Evolutionary conservation across 768 basidiomycete species (phyloP).

Genomic region (Dictyophora rubrovolvata): DNA sequence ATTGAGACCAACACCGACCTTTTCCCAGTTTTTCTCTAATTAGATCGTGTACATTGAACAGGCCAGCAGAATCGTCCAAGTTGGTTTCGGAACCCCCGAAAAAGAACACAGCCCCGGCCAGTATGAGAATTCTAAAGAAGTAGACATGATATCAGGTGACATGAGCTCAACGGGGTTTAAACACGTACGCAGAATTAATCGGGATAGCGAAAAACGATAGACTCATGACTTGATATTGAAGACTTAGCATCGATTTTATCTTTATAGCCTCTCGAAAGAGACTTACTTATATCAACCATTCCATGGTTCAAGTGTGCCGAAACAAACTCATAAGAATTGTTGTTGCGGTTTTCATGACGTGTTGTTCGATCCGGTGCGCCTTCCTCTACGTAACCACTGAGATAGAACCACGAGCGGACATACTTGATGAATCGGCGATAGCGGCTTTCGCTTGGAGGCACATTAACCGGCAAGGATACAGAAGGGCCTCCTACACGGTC

Average conservation of each 20-base stretch:
- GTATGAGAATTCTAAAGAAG: conserved; percentile 25
- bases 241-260: background rate
- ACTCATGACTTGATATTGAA: conserved; percentile 18
- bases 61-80: conserved; percentile 21
- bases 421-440: background rate
- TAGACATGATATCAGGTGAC: background rate
- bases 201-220: conserved; percentile 36
- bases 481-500: conserved; percentile 16
- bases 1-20: conserved; percentile 16
- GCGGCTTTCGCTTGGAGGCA: background rate
- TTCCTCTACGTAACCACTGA: background rate
- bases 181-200: conserved; percentile 31
- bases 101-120: conserved; percentile 33
- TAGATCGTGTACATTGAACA: conserved; percentile 33
- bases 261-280: background rate
- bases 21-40: conserved; percentile 30
- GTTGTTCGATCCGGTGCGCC: conserved; percentile 1
- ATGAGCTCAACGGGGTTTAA: conserved; percentile 1
- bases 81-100: conserved; percentile 14
- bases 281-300: conserved; percentile 32
- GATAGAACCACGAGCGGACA: conserved; percentile 4
- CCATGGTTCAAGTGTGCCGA: conserved; percentile 32
- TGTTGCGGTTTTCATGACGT: conserved; percentile 15
- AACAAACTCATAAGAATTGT: conserved; percentile 27
- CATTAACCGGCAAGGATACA: conserved; percentile 8